Evolutionary conservation across 768 basidiomycete species (phyloP), one percentile per base, ranked within the genome.

Genomic region (Cyathus striatus): DNA sequence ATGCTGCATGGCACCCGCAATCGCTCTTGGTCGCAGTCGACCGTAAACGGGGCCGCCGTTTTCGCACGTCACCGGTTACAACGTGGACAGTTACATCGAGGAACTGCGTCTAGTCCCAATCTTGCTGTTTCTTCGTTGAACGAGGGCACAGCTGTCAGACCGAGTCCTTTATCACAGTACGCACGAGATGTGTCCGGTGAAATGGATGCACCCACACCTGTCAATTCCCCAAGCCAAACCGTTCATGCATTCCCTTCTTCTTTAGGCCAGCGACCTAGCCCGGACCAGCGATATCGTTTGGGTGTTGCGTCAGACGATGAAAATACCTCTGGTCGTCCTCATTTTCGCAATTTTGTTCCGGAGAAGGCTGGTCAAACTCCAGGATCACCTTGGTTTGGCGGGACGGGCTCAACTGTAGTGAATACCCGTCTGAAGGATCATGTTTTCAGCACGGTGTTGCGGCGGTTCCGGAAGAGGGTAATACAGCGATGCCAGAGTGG

Each of bases 371-470:
- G 65, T n/a, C 63, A 58, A 6, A 53, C 52, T 3, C 45, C 65
- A 9, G 66, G 69, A 16, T 69, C 71, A 10, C 74, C 74, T 36
- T 77, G 76, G 70, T 92, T 92, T 51, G 90, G 86, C 24, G 95
- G 94, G 3, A 88, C 85, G 2, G 95, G 95, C 1, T 90, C 88
- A 12, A 98, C 96, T 4, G 77, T 83, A 41, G 93, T 97, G 46
- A 98, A 99, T 61, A 91, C 87, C 27, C 89, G 81, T 59, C 69
- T 99, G 45, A 94, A 93, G 63, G 93, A 98, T 56, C 92, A 95
- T 52, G 91, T 99, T 36, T 95, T 99, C 58, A 87, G 80, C 47
- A 87, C 89, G 14, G 81, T 98, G 23, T 68, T 97, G 48, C 80
- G 83, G 38, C 74, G 88, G 45, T 78, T 91, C 45, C 73, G 76